These are phyloP conservation scores for Colletotrichum lentis DNA, from an alignment of 2,329 filamentous ascomycete species.

Conservation along the genomic window DNA sequence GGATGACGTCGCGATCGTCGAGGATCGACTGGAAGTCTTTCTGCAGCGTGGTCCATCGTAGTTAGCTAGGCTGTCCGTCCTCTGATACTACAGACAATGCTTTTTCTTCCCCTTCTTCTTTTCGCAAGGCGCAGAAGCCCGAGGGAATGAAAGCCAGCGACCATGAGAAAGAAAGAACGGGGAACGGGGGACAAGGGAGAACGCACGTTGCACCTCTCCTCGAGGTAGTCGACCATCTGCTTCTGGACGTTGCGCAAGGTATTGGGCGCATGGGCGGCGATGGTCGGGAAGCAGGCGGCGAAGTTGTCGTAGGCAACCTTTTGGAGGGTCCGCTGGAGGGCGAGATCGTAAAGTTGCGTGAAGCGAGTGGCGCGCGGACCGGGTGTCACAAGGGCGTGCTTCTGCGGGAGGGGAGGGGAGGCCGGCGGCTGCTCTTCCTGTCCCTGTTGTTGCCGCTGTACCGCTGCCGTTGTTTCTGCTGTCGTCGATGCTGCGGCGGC, in stretches of 20 bases:
- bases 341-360: constrained; percentile 61
- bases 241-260: constrained; percentile 64
- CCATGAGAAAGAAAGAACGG: neutral
- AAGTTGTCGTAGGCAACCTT: constrained; percentile 65
- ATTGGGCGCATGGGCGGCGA: constrained; percentile 60
- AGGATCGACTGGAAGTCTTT: constrained; percentile 67
- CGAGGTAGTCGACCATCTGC: constrained; percentile 65
- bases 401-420: constrained; percentile 53
- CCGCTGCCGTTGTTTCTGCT: constrained; percentile 4
- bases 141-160: neutral
- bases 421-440: constrained; percentile 38
- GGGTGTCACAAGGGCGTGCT: constrained; percentile 56
- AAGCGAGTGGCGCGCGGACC: constrained; percentile 66
- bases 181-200: neutral
- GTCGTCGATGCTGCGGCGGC: neutral
- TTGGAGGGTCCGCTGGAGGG: constrained; percentile 61
- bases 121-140: too few species aligned
- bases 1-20: constrained; percentile 60
- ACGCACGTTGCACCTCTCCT: constrained; percentile 60
- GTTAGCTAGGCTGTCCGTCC: neutral
- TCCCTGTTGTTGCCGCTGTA: neutral
- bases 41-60: constrained; percentile 42
- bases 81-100: neutral
- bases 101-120: too few species aligned
- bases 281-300: constrained; percentile 67